Evolutionary conservation across 2,329 filamentous ascomycete species (phyloP).

Genomic region (Colletotrichum eleusines): DNA sequence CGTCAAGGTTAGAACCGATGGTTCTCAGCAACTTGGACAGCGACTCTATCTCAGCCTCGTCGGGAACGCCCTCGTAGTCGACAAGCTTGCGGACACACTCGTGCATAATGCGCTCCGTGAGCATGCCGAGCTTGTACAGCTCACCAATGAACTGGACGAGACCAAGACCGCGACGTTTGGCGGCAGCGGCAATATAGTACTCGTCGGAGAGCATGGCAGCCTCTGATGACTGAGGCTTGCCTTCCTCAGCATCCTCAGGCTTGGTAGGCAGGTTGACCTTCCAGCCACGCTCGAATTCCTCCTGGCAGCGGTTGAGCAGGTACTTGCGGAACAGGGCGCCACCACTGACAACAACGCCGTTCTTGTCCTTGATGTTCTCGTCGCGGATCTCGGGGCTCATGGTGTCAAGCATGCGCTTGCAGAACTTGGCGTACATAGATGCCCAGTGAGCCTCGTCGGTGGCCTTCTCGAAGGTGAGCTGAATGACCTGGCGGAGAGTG

Average conservation of each 20-base stretch:
- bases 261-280: conserved; percentile 84
- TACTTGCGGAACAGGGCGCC: conserved; percentile 98
- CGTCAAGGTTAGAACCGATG: conserved; percentile 89
- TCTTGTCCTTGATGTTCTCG: conserved; percentile 93
- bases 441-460: conserved; percentile 99
- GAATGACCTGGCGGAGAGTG: conserved; percentile 96
- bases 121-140: conserved; percentile 98
- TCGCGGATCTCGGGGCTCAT: conserved; percentile 97
- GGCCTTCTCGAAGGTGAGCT: conserved; percentile 98
- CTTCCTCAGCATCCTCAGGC: conserved; percentile 73
- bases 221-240: conserved; percentile 69
- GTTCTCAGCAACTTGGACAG: conserved; percentile 93
- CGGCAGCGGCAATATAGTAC: conserved; percentile 93
- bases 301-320: conserved; percentile 96
- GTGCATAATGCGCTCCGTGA: conserved; percentile 99
- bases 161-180: conserved; percentile 96
- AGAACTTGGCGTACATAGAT: conserved; percentile 99
- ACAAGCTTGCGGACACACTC: conserved; percentile 98
- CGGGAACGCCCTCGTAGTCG: conserved; percentile 91
- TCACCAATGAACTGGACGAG: conserved; percentile 99
- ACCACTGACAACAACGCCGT: conserved; percentile 87
- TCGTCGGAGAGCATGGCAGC: conserved; percentile 91
- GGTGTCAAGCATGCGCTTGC: conserved; percentile 93
- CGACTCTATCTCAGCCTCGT: conserved; percentile 96
- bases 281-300: conserved; percentile 99